Percentiles rank a stretch among this genome's conserved stretches.
Evolutionary conservation across 2,329 filamentous ascomycete species (phyloP).

Genomic region (Fusarium clavum): DNA sequence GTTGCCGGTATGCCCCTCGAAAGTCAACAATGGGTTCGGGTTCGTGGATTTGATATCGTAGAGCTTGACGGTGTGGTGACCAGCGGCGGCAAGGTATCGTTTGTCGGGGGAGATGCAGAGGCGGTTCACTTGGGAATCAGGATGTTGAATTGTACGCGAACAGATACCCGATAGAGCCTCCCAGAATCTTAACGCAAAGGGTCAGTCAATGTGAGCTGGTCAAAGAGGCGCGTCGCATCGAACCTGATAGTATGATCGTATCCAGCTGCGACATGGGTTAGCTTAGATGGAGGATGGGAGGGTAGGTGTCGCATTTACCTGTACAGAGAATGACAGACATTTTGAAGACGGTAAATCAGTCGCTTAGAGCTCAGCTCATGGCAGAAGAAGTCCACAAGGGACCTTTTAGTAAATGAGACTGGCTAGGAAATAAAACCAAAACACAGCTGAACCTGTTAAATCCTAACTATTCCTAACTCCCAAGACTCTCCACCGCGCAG

Average conservation of each 20-base stretch:
- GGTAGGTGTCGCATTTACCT: slow-evolving; percentile 56
- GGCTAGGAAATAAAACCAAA: slow-evolving; percentile 7
- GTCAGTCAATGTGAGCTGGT: slow-evolving; percentile 26
- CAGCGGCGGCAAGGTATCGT: slow-evolving; percentile 87
- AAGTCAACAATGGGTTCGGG: slow-evolving; percentile 89
- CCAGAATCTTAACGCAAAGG: slow-evolving; percentile 78
- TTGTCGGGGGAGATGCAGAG: slow-evolving; percentile 99
- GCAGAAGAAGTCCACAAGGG: slow-evolving; percentile 34
- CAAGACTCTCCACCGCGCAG: slow-evolving; percentile 10
- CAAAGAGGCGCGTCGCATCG: slow-evolving; percentile 36
- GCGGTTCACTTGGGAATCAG: slow-evolving; percentile 97
- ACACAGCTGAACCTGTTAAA: slow-evolving; percentile 2
- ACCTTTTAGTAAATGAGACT: slow-evolving; percentile 24
- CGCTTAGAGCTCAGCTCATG: slow-evolving; percentile 42
- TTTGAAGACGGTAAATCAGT: slow-evolving; percentile 33
- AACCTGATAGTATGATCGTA: slow-evolving; percentile 73
- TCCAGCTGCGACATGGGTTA: slow-evolving; percentile 58
- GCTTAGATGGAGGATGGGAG: slow-evolving; percentile 14
- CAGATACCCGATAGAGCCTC: slow-evolving; percentile 98
- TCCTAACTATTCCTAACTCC: slow-evolving; percentile 40
- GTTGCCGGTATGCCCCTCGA: slow-evolving; percentile 95
- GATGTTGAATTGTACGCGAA: slow-evolving; percentile 96
- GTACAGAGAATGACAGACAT: slow-evolving; percentile 74
- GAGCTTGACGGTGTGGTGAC: slow-evolving; percentile 88
- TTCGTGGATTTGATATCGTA: slow-evolving; percentile 99